Evolutionary conservation across 2,329 filamentous ascomycete species (phyloP), one percentile per base, ranked within the genome.

Genomic region (Aureobasidium sp.): DNA sequence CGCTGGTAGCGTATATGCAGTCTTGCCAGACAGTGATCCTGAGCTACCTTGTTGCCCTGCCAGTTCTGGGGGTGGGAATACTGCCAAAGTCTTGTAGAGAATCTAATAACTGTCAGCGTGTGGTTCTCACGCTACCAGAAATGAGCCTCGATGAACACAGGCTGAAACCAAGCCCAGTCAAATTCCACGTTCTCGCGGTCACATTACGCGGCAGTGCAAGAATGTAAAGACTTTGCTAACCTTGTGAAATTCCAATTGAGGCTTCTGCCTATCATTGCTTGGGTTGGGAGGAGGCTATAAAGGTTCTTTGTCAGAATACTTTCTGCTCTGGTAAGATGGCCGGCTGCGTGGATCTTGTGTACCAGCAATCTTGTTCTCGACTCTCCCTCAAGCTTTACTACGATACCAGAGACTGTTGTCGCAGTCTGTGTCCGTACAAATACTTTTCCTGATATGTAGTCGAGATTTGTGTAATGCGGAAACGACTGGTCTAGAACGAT

Each of bases 331-430:
- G 5, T 41, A 8, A 34, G 34, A 37, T 21, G 21, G 21, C 21
- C 21, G 21, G 21, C 21, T 21, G 21, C 21, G 21, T 21, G 21
- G 21, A 21, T 21, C 21, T 21, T 21, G 21, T 11, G n/a, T 8
- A 42, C 39, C n/a, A 48, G 29, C 27, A 48, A n/a, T 48, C 45
- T 48, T 48, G 45, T 92, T 64, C 81, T 82, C 51, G 85, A 85
- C 75, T 94, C 89, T 67, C 90, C 90, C 71, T 94, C 90, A 36
- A 94, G 83, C 77, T 94, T 94, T 69, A 93, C 89, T 41, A 90
- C 79, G 65, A 94, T 86, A 44, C 73, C 75, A 61, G 74, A 75
- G 34, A 83, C 72, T 65, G 76, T 78, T 59, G 74, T 76, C 27
- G 75, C 74, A 66, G 73, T 78, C 7, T 72, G 69, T 25, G 76